A percentile compares a stretch with the other conserved stretches of the same genome.
These are phyloP conservation scores for Russula lepida DNA, from an alignment of 768 basidiomycete genomes.

Conservation along the genomic window DNA sequence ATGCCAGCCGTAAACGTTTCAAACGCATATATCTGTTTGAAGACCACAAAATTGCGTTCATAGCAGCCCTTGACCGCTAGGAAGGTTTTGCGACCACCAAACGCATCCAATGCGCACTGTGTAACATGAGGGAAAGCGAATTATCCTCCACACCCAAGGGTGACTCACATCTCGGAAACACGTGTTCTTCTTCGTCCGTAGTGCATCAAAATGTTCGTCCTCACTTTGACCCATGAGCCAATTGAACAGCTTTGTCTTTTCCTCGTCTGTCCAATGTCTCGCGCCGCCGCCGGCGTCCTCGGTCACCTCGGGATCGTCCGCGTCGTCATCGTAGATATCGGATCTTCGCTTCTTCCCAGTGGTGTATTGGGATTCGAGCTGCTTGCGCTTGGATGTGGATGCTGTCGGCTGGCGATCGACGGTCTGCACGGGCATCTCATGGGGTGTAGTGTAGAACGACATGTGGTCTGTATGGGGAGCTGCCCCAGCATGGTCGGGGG, in stretches of 20 bases:
- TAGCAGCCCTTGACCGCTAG: constrained; percentile 81
- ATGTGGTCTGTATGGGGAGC: constrained; percentile 20
- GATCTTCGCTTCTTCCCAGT: constrained; percentile 19
- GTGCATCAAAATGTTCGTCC: constrained; percentile 72
- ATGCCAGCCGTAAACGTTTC: constrained; percentile 43
- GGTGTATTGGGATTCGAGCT: constrained; percentile 14
- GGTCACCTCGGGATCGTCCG: constrained; percentile 21
- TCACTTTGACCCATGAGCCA: constrained; percentile 69
- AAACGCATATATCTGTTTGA: constrained; percentile 74
- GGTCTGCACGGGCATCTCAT: constrained; percentile 18
- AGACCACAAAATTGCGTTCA: constrained; percentile 76
- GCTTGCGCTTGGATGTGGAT: constrained; percentile 21
- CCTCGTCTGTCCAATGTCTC: constrained; percentile 81
- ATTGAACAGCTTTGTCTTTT: constrained; percentile 66
- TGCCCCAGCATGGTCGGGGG: constrained; percentile 18
- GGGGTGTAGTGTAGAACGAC: constrained; percentile 14
- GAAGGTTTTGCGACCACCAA: constrained; percentile 70
- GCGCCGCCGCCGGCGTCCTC: constrained; percentile 39
- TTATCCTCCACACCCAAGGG: background rate
- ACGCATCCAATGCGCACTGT: constrained; percentile 65
- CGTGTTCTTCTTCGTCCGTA: constrained; percentile 74
- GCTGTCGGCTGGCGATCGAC: constrained; percentile 15
- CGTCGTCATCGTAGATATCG: constrained; percentile 19
- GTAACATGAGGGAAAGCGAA: background rate
- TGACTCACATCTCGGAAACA: constrained; percentile 62